Conservation (phyloP, 139 green algal genomes). For the Coccomyxa sp. region DNA sequence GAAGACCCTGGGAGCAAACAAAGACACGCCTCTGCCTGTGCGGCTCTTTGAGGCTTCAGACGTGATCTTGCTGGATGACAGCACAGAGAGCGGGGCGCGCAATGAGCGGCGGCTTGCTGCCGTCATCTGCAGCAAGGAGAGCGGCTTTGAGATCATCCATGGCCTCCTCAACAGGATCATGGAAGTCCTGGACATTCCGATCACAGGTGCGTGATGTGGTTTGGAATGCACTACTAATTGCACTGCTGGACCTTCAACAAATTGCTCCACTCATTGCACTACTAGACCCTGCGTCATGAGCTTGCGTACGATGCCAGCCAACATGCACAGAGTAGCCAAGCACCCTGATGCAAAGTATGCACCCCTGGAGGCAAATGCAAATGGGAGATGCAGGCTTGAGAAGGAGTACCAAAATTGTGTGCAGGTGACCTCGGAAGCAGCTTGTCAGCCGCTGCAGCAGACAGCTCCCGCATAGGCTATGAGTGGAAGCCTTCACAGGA, state of each 20-base stretch:
- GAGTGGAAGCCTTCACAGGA: constrained; percentile 60
- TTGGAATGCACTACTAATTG: too few relatives aligned
- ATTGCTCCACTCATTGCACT: too few relatives aligned
- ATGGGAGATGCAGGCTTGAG: too few relatives aligned
- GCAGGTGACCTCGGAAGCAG: not conserved
- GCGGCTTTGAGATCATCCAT: constrained; percentile 93
- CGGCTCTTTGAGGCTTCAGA: constrained; percentile 94
- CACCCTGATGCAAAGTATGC: too few relatives aligned
- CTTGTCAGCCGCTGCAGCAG: constrained; percentile 8
- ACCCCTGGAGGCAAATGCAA: too few relatives aligned
- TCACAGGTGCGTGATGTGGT: constrained; percentile 29
- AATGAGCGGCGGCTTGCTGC: constrained; percentile 90
- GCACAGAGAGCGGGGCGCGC: constrained; percentile 66
- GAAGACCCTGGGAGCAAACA: constrained; percentile 95
- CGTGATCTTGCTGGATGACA: constrained; percentile 60
- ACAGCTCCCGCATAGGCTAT: constrained; percentile 52
- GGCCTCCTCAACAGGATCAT: constrained; percentile 96
- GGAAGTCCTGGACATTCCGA: constrained; percentile 83
- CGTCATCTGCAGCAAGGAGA: constrained; percentile 70
- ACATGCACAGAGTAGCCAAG: too few relatives aligned
- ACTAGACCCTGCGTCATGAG: too few relatives aligned
- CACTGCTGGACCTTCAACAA: too few relatives aligned
- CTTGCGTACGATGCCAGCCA: too few relatives aligned
- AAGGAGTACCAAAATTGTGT: too few relatives aligned
- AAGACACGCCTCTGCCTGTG: constrained; percentile 84